Percentiles rank a stretch among this genome's conserved stretches.
Conservation (phyloP, 2,329 filamentous ascomycete species). For the Epichloe baconii region DNA sequence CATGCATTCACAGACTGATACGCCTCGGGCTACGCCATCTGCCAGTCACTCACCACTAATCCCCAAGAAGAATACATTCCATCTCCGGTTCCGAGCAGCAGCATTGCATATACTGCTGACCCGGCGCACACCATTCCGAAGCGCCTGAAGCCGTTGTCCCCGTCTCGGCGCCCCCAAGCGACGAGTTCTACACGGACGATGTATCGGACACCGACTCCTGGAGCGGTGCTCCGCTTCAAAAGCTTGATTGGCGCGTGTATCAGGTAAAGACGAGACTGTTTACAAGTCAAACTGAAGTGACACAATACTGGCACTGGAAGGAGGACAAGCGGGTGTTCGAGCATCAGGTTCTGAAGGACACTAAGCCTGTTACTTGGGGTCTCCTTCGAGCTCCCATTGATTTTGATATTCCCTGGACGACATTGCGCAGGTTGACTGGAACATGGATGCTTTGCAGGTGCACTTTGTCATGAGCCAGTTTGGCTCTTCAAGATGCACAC, state of each 20-base stretch:
- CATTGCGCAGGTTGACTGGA: constrained; percentile 32
- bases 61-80: constrained; percentile 6
- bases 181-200: constrained; percentile 31
- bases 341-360: constrained; percentile 39
- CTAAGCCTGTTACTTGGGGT: constrained; percentile 32
- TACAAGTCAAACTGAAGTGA: constrained; percentile 33
- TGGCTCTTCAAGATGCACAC: constrained; percentile 12
- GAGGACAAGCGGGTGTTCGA: constrained; percentile 29
- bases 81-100: constrained; percentile 2
- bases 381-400: constrained; percentile 36
- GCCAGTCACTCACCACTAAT: constrained; percentile 16
- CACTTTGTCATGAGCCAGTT: constrained; percentile 25
- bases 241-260: constrained; percentile 37
- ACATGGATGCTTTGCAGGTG: constrained; percentile 27
- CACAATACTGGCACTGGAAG: constrained; percentile 44
- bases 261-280: constrained; percentile 36
- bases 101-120: not conserved
- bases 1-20: constrained; percentile 16
- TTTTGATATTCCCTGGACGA: constrained; percentile 36
- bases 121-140: constrained; percentile 9
- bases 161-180: constrained; percentile 9
- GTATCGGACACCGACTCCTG: constrained; percentile 40
- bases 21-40: constrained; percentile 16
- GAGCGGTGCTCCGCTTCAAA: constrained; percentile 29
- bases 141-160: constrained; percentile 13